Percentiles rank a stretch among this genome's conserved stretches.
Evolutionary conservation across 148 eudicot species (phyloP).

Genomic region (Fagopyrum tataricum): DNA sequence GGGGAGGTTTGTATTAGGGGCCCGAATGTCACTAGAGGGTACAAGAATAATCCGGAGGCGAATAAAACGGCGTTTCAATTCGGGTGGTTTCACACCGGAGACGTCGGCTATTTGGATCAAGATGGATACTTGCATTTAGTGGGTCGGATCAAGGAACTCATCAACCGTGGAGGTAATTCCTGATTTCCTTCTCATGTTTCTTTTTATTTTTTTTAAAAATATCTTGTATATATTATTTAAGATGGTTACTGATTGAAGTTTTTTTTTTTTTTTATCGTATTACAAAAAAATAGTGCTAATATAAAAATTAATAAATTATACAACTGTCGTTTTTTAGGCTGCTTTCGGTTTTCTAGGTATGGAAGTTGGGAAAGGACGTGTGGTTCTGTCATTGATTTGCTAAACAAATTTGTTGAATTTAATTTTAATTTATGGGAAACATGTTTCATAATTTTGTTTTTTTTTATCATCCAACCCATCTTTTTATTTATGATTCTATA

Average conservation of each 20-base stretch:
- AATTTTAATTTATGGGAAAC: too few species aligned
- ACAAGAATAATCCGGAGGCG: conserved; percentile 85
- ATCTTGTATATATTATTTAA: background rate
- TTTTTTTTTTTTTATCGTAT: background rate
- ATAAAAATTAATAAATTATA: background rate
- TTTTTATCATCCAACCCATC: background rate
- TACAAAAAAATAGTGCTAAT: background rate
- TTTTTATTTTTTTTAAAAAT: background rate
- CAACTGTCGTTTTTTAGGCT: background rate
- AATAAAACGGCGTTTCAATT: conserved; percentile 65
- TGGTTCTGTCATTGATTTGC: background rate
- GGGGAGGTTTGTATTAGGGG: conserved; percentile 96
- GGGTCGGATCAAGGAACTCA: conserved; percentile 91
- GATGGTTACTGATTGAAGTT: background rate
- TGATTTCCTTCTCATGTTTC: background rate
- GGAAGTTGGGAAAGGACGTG: background rate
- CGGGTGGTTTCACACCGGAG: conserved; percentile 98
- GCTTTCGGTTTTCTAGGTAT: background rate
- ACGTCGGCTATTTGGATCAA: conserved; percentile 67
- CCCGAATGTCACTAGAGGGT: conserved; percentile 82
- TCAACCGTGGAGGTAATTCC: conserved; percentile 91
- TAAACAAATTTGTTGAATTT: background rate
- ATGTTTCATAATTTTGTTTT: too few species aligned
- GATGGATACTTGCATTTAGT: conserved; percentile 90
- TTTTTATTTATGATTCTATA: background rate